A percentile compares a stretch with the other conserved stretches of the same genome.
Evolutionary conservation across 148 eudicot species (phyloP).

Genomic region (Chenopodium berlandieri): DNA sequence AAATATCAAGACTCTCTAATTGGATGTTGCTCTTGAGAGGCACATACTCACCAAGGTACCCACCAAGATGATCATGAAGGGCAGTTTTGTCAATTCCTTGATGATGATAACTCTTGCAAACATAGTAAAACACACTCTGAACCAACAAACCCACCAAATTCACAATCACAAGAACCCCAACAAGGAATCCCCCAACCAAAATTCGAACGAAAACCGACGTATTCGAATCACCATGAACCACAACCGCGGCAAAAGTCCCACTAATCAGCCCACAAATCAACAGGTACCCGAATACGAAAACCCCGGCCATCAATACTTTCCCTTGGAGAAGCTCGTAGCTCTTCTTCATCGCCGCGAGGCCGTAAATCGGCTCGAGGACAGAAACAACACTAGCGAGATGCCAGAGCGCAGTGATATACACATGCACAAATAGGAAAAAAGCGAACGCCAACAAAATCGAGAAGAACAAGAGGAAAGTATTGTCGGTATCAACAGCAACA

Average conservation of each 20-base stretch:
- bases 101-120: constrained; percentile 92
- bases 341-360: constrained; percentile 80
- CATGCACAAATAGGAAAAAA: constrained; percentile 72
- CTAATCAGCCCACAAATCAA: constrained; percentile 62
- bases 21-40: constrained; percentile 96
- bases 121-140: constrained; percentile 95
- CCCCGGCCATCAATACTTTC: constrained; percentile 46
- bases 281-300: constrained; percentile 64
- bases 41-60: constrained; percentile 94
- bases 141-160: constrained; percentile 83
- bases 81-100: constrained; percentile 84
- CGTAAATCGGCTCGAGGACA: constrained; percentile 80
- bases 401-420: constrained; percentile 86
- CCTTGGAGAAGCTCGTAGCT: constrained; percentile 82
- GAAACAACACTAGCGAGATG: constrained; percentile 87
- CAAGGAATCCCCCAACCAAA: constrained; percentile 84
- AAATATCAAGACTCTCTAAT: constrained; percentile 66
- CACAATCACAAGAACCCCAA: constrained; percentile 80
- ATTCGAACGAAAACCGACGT: constrained; percentile 50
- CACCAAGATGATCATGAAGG: constrained; percentile 88
- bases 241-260: constrained; percentile 55
- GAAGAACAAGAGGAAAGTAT: constrained; percentile 39
- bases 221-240: constrained; percentile 57
- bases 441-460: constrained; percentile 41
- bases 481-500: constrained; percentile 57